Percentiles rank a stretch among this genome's conserved stretches.
These are phyloP conservation scores for Carallia pectinifolia DNA, from an alignment of 345 rosid species.

Conservation along the genomic window DNA sequence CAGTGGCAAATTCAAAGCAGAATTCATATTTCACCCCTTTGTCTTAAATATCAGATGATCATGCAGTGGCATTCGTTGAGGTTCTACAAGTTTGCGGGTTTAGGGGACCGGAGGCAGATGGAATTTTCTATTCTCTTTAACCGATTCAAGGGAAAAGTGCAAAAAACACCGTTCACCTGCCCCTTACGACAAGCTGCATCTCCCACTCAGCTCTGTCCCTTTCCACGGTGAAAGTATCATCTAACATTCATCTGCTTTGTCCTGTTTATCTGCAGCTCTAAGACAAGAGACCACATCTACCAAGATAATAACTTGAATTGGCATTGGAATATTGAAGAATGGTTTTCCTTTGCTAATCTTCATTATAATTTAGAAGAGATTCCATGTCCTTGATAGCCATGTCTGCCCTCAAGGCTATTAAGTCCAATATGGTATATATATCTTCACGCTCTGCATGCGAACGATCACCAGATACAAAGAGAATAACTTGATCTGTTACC, in stretches of 20 bases:
- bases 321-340: not conserved
- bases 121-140: no score
- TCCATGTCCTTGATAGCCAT: slow-evolving; percentile 26
- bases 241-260: not conserved
- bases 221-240: not conserved
- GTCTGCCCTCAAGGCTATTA: slow-evolving; percentile 39
- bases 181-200: not conserved
- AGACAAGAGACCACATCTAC: not conserved
- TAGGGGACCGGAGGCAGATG: no score
- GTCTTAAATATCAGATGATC: no score
- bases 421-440: slow-evolving; percentile 47
- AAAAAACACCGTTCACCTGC: not conserved
- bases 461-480: slow-evolving; percentile 68
- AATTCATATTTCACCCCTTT: no score
- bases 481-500: slow-evolving; percentile 47
- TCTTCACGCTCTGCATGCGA: slow-evolving; percentile 53
- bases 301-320: not conserved
- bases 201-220: not conserved
- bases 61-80: no score
- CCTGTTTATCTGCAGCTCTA: not conserved
- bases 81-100: no score
- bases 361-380: slow-evolving; percentile 25
- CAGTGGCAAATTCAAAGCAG: no score
- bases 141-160: no score
- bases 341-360: slow-evolving; percentile 11